Conservation (phyloP, 495 filamentous ascomycete genomes). For the Neurospora sp. region DNA sequence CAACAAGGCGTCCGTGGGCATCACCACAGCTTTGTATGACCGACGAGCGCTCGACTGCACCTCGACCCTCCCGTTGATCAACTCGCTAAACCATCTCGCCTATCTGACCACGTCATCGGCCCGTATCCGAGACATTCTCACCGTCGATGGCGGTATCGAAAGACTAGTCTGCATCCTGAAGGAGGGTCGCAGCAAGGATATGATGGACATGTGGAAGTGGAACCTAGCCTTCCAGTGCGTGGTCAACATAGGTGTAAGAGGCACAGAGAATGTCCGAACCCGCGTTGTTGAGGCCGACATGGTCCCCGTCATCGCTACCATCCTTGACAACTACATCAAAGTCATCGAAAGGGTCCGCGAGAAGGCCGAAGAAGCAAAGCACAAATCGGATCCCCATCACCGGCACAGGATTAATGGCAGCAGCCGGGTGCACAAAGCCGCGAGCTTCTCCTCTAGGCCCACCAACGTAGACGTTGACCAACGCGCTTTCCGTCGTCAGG, state of each 20-base stretch:
- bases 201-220: conserved; percentile 99
- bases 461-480: conserved; percentile 32
- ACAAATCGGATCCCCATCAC: conserved; percentile 33
- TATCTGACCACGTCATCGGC: conserved; percentile 98
- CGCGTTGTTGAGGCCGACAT: conserved; percentile 97
- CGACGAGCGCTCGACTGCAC: conserved; percentile 95
- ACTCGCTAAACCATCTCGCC: conserved; percentile 94
- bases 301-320: conserved; percentile 98
- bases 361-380: conserved; percentile 61
- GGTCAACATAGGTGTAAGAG: conserved; percentile 94
- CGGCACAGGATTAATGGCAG: conserved; percentile 34
- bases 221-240: conserved; percentile 98
- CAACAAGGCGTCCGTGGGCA: conserved; percentile 98
- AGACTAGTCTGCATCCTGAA: conserved; percentile 94
- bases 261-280: conserved; percentile 85
- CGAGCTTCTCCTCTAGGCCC: conserved; percentile 41
- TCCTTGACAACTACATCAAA: conserved; percentile 96
- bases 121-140: conserved; percentile 92
- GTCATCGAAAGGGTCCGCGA: conserved; percentile 85
- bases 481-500: conserved; percentile 35
- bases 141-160: conserved; percentile 96
- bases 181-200: conserved; percentile 85
- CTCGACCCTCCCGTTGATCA: conserved; percentile 92
- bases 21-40: conserved; percentile 97
- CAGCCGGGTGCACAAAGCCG: conserved; percentile 34